A percentile compares a stretch with the other conserved stretches of the same genome.
Evolutionary conservation across 2,329 filamentous ascomycete genomes (phyloP).

Genomic region (Zopfia rhizophila): DNA sequence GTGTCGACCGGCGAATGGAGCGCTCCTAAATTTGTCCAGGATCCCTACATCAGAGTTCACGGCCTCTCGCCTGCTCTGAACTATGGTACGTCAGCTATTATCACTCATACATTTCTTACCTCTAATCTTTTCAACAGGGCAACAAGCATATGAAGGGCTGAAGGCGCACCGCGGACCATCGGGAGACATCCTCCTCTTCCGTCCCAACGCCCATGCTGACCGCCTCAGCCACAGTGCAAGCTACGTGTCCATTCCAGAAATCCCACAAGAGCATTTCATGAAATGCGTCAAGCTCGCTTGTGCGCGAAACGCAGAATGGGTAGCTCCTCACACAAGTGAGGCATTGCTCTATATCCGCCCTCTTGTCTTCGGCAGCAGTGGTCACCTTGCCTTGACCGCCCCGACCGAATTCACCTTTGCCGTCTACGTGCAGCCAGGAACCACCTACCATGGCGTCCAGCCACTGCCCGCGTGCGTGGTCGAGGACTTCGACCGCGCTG

Average conservation of each 20-base stretch:
- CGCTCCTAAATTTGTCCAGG: conserved; percentile 24
- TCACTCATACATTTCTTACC: too few species aligned
- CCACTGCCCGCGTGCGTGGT: conserved; percentile 42
- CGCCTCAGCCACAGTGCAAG: conserved; percentile 40
- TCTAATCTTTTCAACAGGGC: too few species aligned
- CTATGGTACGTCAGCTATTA: conserved; percentile 20
- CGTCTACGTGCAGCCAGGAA: conserved; percentile 42
- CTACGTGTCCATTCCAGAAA: conserved; percentile 42
- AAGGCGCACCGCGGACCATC: conserved; percentile 29
- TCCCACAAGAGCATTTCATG: conserved; percentile 43
- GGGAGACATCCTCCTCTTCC: conserved; percentile 45
- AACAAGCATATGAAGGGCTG: conserved; percentile 34
- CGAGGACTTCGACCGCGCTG: conserved; percentile 49
- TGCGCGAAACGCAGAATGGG: conserved; percentile 35
- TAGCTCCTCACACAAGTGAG: conserved; percentile 36
- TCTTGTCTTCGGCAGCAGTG: conserved; percentile 42
- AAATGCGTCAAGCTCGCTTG: conserved; percentile 36
- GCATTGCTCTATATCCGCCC: conserved; percentile 51
- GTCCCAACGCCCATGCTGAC: conserved; percentile 39
- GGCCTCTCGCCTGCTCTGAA: conserved; percentile 33
- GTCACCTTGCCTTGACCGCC: conserved; percentile 34
- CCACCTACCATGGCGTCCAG: conserved; percentile 36
- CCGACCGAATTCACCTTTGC: conserved; percentile 40
- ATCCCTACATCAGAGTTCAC: conserved; percentile 29
- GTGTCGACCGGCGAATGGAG: conserved; percentile 25